These are phyloP conservation scores for Globisporangium orthogonon DNA, from an alignment of 352 stramenopile species.

Conservation along the genomic window DNA sequence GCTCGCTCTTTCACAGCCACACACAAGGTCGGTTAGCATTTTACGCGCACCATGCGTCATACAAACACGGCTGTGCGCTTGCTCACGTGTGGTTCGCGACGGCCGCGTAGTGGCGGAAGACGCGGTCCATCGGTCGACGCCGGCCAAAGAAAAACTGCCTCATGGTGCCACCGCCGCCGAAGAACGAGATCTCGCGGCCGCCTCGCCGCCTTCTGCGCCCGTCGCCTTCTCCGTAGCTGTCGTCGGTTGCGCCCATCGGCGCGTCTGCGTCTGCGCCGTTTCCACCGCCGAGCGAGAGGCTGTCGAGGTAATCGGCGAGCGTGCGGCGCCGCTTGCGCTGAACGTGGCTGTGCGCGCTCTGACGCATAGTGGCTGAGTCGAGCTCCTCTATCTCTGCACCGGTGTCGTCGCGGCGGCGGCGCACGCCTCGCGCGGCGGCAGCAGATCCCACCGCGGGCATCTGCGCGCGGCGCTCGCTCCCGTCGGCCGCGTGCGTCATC, in stretches of 20 bases:
- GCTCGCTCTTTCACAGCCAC: conserved; percentile 3
- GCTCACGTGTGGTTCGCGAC: conserved; percentile 29
- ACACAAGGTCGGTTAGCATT: too few species aligned
- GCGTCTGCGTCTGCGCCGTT: neutral
- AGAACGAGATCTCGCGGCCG: conserved; percentile 13
- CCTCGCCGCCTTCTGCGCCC: conserved; percentile 7
- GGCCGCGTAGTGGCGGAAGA: conserved; percentile 66
- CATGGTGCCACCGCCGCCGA: conserved; percentile 35
- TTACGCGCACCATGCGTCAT: too few species aligned
- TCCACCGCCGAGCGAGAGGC: conserved; percentile 27
- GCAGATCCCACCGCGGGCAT: neutral
- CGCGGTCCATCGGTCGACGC: conserved; percentile 44
- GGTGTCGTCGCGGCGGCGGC: conserved; percentile 33
- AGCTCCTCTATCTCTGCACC: conserved; percentile 57
- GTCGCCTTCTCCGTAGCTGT: conserved; percentile 17
- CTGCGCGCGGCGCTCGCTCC: neutral
- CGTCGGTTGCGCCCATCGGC: conserved; percentile 17
- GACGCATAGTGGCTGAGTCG: conserved; percentile 62
- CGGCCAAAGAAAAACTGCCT: conserved; percentile 45
- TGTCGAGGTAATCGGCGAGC: conserved; percentile 54
- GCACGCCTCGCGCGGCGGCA: conserved; percentile 20
- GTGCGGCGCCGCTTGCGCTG: conserved; percentile 63
- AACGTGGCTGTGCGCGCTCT: conserved; percentile 70
- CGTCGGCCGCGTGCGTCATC: neutral
- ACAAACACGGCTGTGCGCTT: neutral